Base-by-base conservation (phyloP, 148 eudicot genomes). In the Camellia sinensis region DNA sequence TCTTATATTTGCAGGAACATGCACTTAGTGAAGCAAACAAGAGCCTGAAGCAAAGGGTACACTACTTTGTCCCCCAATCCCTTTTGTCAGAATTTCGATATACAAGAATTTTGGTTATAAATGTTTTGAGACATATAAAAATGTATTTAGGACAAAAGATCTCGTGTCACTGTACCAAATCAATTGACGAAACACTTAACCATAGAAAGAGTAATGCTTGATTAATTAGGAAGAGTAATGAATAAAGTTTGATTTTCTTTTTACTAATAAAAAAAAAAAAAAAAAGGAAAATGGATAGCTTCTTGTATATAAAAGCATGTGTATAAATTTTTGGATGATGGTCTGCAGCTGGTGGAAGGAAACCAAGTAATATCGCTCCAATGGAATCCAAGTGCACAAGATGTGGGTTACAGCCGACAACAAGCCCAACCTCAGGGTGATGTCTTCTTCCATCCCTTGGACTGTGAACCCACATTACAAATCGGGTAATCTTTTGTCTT, bases 381-480 rank as follows among this genome's bases (percentile, higher is more conserved):
- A 75, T 95, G 99, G 95, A 78, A 89, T 71, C 82, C 84, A 53
- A 82, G 79, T 72, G 89, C 83, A 46, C 92, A 87, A 13, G 97
- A 95, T 60, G 76, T 95, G 43, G 90, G 89, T 6, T 95, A 89
- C 78, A 90, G 81, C 12, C 84, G 90, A 75, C 90, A 92, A 76
- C 80, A 81, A 67, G 73, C 79, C 74, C 94, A 92, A 57, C 81
- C 86, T 79, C 97, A 88, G 82, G 87, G 74, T 22, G 90, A 92
- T 54, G 90, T 57, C 77, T 96, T 93, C 89, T 93, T 82, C 80
- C 97, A 96, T 70, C 92, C 90, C 50, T 78, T 96, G 78, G 92
- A 88, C 0, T 91, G 96, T 83, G 93, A 94, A 89, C 97, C 98
- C 63, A 96, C 98, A 0, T 87, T 93, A 73, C 99, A 96, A 67